Percentiles rank a stretch among this genome's conserved stretches.
Evolutionary conservation across 495 filamentous ascomycete genomes (phyloP).

Genomic region (Aspergillus carlsbadensis): DNA sequence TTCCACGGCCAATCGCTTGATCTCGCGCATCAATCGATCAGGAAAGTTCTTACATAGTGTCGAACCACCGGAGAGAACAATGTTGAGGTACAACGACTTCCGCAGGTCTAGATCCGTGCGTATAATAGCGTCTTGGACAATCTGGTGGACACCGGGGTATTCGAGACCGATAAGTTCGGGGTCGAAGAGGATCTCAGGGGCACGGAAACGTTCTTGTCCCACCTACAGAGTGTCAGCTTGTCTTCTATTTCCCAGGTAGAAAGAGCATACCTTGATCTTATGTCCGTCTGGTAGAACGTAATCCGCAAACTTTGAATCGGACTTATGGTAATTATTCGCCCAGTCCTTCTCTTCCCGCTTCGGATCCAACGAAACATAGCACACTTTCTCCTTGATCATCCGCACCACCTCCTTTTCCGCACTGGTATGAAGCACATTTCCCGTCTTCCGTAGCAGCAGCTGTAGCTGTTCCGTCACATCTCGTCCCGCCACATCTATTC

Average conservation of each 20-base stretch:
- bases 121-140: constrained; percentile 93
- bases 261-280: constrained; percentile 70
- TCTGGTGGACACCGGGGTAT: constrained; percentile 96
- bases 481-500: constrained; percentile 96
- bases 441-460: constrained; percentile 83
- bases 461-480: constrained; percentile 98
- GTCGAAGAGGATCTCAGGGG: constrained; percentile 96
- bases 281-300: constrained; percentile 91
- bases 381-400: constrained; percentile 90
- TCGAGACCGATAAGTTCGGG: constrained; percentile 96
- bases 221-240: constrained; percentile 48
- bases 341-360: constrained; percentile 96
- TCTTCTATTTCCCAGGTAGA: background rate
- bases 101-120: constrained; percentile 97
- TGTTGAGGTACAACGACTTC: constrained; percentile 91
- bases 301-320: constrained; percentile 70
- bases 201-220: constrained; percentile 89
- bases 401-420: constrained; percentile 98
- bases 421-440: constrained; percentile 93
- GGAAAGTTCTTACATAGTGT: constrained; percentile 93
- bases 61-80: constrained; percentile 92
- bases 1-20: constrained; percentile 90
- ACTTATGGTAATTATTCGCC: constrained; percentile 55
- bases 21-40: constrained; percentile 87
- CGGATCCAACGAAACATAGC: constrained; percentile 91